Conservation (phyloP, 257 asterid species). For the Nicotiana tomentosiformis region DNA sequence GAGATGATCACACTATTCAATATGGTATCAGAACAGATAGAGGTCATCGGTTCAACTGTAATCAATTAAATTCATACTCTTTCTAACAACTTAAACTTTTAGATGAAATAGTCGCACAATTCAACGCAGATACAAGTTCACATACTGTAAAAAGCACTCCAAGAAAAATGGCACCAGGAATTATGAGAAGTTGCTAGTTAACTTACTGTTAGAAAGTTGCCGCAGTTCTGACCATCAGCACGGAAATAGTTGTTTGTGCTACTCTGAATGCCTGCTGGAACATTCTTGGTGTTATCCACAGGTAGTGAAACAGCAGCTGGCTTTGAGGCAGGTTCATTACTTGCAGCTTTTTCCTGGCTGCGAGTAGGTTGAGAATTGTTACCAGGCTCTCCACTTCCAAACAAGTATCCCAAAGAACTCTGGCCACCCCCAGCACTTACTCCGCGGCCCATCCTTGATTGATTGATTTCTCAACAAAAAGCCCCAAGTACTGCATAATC, state of each 20-base stretch:
- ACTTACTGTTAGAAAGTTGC: conserved; percentile 59
- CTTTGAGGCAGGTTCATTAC: conserved; percentile 24
- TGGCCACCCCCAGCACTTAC: conserved; percentile 85
- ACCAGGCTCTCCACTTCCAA: conserved; percentile 46
- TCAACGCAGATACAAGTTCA: background rate
- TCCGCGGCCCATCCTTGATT: conserved; percentile 66
- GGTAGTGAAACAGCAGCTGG: conserved; percentile 24
- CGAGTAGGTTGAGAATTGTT: conserved; percentile 24
- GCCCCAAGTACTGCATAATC: background rate
- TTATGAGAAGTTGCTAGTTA: background rate
- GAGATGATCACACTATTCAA: background rate
- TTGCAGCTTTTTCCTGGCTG: conserved; percentile 22
- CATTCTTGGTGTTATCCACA: conserved; percentile 28
- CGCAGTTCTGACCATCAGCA: conserved; percentile 76
- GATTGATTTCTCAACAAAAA: background rate
- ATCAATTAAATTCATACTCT: background rate
- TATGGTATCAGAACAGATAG: background rate
- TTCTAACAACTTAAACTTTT: background rate
- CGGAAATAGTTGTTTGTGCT: conserved; percentile 53
- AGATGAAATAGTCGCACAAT: background rate
- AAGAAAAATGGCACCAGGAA: background rate
- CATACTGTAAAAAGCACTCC: background rate
- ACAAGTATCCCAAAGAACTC: conserved; percentile 83
- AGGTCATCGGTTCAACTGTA: background rate
- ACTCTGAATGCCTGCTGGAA: conserved; percentile 38